Base-by-base conservation (phyloP, 352 stramenopile species). In the Pythium biforme region DNA sequence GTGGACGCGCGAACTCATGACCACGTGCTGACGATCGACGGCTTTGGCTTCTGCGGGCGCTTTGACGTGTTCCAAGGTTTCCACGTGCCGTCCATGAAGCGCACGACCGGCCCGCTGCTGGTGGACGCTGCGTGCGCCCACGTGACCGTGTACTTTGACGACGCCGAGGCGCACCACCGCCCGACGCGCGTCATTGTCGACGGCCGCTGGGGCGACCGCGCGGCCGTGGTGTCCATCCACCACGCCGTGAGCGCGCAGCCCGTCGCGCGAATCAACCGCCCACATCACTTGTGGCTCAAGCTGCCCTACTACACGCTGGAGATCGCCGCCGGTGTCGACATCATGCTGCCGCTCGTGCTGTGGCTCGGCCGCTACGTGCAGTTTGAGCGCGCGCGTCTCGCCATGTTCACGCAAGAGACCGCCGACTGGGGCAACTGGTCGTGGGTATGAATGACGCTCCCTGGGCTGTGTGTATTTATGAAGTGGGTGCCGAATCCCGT, bases 331-430 rank as follows among this genome's bases (percentile, higher is more conserved):
- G 54, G 41, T 4, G 54, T 60, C 22, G 54, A 60, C 22, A 27
- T 60, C 2, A 29, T 60, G 27, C n/a, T 60, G 15, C 54, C 54
- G 41, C 25, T 60, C 9, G 14, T 43, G 27, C 54, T 60, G 17
- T 60, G 54, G 54, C 54, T 60, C 26, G 39, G 40, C 11, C 54
- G 54, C 1, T 60, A 43, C 40, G 54, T 52, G 27, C 40, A 52
- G 54, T 60, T 49, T 15, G 54, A 60, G 41, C 54, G 54, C 25
- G 26, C 37, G 25, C 54, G 29, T 14, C 17, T 52, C 54, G 40
- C 26, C 14, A 11, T 31, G 20, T 46, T 40, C 27, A 43, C 17
- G n/a, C 37, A 43, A n/a, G 26, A 57, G 33, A 29, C 10, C 22
- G n/a, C 33, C 10, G 41, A 34, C 27, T 60, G 54, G 54, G 54